These are phyloP conservation scores for Arthrobotrys musiformis DNA, from an alignment of 2,329 filamentous ascomycete species.

Conservation along the genomic window DNA sequence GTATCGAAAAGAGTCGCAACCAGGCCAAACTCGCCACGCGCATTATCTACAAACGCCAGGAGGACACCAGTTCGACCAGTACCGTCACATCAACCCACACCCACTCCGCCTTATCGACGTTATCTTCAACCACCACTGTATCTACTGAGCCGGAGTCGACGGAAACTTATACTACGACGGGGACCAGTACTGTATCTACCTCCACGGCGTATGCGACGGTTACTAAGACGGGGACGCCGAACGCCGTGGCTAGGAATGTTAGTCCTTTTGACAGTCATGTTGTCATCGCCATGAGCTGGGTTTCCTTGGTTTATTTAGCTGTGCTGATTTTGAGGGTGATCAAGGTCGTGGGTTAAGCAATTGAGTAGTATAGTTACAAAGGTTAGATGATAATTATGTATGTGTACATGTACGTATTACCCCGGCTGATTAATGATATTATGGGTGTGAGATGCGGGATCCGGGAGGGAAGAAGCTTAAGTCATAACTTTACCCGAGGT, in stretches of 20 bases:
- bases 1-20: neutral
- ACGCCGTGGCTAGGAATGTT: neutral
- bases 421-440: neutral
- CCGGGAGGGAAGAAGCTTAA: too few relatives aligned
- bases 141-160: conserved; percentile 27
- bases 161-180: conserved; percentile 16
- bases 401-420: too few relatives aligned
- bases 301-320: conserved; percentile 36
- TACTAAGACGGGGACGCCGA: conserved; percentile 32
- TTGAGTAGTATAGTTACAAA: neutral
- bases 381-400: neutral
- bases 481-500: neutral
- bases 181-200: conserved; percentile 34
- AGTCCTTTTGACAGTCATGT: neutral
- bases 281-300: conserved; percentile 19
- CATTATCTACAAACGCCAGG: conserved; percentile 34
- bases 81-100: conserved; percentile 37
- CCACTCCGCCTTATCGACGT: conserved; percentile 22
- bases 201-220: conserved; percentile 34
- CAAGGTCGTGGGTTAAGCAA: neutral
- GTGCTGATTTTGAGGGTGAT: conserved; percentile 38
- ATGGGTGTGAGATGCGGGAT: too few relatives aligned
- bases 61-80: neutral
- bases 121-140: neutral
- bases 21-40: too few relatives aligned